These are phyloP conservation scores for Solanum chacoense DNA, from an alignment of 305 asterid species.

Conservation along the genomic window DNA sequence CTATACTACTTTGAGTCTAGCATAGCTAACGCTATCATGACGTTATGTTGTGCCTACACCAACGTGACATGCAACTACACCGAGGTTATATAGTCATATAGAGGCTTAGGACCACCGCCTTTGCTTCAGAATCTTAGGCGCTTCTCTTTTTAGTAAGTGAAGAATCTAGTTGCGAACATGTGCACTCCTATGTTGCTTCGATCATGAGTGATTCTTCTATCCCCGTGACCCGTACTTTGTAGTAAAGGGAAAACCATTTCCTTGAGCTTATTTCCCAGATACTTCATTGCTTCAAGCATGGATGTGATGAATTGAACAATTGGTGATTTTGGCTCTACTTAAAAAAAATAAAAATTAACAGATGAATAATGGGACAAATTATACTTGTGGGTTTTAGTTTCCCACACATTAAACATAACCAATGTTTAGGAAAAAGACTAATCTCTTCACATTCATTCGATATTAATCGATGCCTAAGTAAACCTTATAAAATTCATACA, in stretches of 20 bases:
- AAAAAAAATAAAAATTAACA: neutral
- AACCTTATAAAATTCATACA: neutral
- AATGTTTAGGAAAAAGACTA: neutral
- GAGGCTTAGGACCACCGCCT: neutral
- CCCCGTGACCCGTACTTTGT: too few relatives aligned
- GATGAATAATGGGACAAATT: neutral
- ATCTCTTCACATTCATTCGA: neutral
- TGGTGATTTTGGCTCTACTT: neutral
- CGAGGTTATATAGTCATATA: neutral
- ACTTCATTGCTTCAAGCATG: neutral
- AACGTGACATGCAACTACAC: neutral
- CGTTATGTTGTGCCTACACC: neutral
- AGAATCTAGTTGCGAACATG: too few relatives aligned
- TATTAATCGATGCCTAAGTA: neutral
- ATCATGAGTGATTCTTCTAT: neutral
- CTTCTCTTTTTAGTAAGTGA: too few relatives aligned
- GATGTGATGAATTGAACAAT: neutral
- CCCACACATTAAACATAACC: neutral
- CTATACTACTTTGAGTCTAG: neutral
- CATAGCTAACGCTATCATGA: neutral
- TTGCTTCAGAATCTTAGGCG: neutral
- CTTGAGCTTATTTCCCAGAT: neutral
- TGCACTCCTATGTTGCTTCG: neutral
- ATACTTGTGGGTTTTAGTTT: neutral
- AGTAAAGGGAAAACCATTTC: neutral